Evolutionary conservation across 257 asterid species (phyloP).

Genomic region (Cruciata laevipes): DNA sequence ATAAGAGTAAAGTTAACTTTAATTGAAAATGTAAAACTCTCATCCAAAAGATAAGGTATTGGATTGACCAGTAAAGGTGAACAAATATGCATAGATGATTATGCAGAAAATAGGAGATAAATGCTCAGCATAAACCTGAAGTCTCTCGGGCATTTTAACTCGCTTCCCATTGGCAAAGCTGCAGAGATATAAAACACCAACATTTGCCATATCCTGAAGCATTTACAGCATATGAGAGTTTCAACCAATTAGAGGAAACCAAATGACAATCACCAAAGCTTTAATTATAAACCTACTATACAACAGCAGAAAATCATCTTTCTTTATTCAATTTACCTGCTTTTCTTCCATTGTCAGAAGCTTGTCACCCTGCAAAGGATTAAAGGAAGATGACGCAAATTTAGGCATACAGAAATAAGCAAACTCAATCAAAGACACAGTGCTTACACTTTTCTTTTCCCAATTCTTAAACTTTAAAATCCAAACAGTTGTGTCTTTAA

Average conservation of each 20-base stretch:
- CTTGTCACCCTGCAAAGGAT: conserved; percentile 62
- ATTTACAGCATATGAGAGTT: conserved; percentile 13
- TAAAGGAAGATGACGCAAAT: conserved; percentile 15
- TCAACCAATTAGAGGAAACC: neutral
- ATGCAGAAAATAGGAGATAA: neutral
- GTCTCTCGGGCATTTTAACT: conserved; percentile 53
- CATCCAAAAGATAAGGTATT: neutral
- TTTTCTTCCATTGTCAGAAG: conserved; percentile 62
- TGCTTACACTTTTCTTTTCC: neutral
- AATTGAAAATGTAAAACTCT: neutral
- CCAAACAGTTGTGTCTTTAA: too few relatives aligned
- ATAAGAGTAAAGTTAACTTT: neutral
- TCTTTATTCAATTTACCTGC: conserved; percentile 46
- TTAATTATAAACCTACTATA: neutral
- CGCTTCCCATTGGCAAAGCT: conserved; percentile 44
- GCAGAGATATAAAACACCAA: conserved; percentile 74
- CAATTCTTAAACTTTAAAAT: neutral
- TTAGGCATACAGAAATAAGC: neutral
- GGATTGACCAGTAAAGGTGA: neutral
- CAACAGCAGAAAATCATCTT: neutral
- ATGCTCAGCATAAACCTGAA: conserved; percentile 45
- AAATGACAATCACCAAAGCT: neutral
- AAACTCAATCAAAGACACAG: neutral
- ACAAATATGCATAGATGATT: conserved; percentile 10
- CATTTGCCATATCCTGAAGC: conserved; percentile 60